phyloP scores from a whole-genome alignment of 805 yeast species.

The Pichia deserticola region DNA sequence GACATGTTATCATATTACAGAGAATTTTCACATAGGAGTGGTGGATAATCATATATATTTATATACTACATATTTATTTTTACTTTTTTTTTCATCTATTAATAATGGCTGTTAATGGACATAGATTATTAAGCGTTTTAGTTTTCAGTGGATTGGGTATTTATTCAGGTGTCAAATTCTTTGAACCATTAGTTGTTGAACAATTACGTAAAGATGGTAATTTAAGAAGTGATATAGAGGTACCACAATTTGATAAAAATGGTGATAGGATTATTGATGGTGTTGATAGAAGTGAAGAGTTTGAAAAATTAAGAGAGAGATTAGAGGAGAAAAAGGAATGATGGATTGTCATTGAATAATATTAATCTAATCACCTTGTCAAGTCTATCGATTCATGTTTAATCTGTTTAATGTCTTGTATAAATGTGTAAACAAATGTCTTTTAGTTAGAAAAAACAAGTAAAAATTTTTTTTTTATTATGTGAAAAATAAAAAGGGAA shows the following conservation, averaged over 20 bases:
- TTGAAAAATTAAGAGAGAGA: conserved; percentile 18
- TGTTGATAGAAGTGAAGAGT: conserved; percentile 12
- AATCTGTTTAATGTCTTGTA: no score
- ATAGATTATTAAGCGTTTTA: conserved; percentile 19
- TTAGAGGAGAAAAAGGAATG: conserved; percentile 7
- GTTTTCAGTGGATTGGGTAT: conserved; percentile 33
- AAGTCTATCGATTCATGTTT: no score
- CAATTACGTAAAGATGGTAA: conserved; percentile 59
- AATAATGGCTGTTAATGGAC: conserved; percentile 7
- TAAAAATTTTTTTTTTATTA: no score
- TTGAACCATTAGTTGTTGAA: conserved; percentile 67
- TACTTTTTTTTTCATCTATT: no score
- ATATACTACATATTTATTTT: no score
- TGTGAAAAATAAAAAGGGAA: no score
- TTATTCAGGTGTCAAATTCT: conserved; percentile 55
- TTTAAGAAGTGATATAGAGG: conserved; percentile 50
- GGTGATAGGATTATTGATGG: conserved; percentile 29
- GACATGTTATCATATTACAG: conserved; percentile 78
- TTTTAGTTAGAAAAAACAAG: no score
- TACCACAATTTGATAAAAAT: conserved; percentile 46
- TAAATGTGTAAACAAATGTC: no score
- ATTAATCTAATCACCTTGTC: no score
- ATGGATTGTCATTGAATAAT: no score
- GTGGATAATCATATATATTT: not conserved
- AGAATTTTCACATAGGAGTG: conserved; percentile 35